These are phyloP conservation scores for Heimioporus punctisporus DNA, from an alignment of 1,284 basidiomycete genomes.

Conservation along the genomic window DNA sequence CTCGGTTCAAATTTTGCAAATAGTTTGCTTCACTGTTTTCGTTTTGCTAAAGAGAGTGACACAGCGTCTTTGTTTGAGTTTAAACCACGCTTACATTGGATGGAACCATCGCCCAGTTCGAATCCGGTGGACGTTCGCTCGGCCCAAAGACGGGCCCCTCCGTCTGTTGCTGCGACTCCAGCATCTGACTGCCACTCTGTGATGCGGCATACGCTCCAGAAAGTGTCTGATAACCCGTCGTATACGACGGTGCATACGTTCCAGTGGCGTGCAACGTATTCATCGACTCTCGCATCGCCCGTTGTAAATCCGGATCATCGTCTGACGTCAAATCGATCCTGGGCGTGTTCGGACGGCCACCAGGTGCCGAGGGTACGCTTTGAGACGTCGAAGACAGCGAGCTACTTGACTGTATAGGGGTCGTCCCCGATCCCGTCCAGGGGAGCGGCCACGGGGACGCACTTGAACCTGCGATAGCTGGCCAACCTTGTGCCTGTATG, in stretches of 20 bases:
- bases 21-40: slow-evolving; percentile 44
- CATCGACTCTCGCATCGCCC: slow-evolving; percentile 56
- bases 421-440: no score
- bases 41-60: slow-evolving; percentile 31
- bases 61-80: not conserved
- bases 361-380: slow-evolving; percentile 13
- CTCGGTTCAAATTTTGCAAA: slow-evolving; percentile 60
- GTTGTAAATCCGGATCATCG: slow-evolving; percentile 51
- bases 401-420: no score
- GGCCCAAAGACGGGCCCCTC: slow-evolving; percentile 50
- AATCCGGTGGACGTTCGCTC: slow-evolving; percentile 58
- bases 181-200: slow-evolving; percentile 6
- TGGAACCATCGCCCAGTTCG: slow-evolving; percentile 68
- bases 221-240: slow-evolving; percentile 3
- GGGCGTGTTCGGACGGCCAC: slow-evolving; percentile 35
- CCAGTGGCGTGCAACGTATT: slow-evolving; percentile 25
- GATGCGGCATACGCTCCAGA: slow-evolving; percentile 8
- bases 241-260: slow-evolving; percentile 17
- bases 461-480: not conserved
- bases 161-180: slow-evolving; percentile 10
- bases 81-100: slow-evolving; percentile 50
- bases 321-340: slow-evolving; percentile 61
- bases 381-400: slow-evolving; percentile 2
- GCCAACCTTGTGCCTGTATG: slow-evolving; percentile 18
- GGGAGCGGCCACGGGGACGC: not conserved